Percentiles rank a stretch among this genome's conserved stretches.
phyloP scores from a whole-genome alignment of 345 rosid genomes.

The Gossypium anomalum region DNA sequence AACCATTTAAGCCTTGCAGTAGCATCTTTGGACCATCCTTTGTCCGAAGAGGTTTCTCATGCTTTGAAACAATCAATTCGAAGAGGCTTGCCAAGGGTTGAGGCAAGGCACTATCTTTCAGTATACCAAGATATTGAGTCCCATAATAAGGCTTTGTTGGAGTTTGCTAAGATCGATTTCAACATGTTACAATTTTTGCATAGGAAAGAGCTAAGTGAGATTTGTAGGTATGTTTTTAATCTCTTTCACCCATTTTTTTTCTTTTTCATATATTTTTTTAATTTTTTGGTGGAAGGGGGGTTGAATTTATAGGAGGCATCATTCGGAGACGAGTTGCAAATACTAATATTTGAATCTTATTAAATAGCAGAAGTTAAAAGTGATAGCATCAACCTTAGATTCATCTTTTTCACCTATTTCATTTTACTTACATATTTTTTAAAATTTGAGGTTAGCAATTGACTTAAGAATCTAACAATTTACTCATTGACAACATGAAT shows the following conservation, averaged over 20 bases:
- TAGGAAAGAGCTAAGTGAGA: conserved; percentile 21
- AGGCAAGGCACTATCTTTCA: conserved; percentile 20
- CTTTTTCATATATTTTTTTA: no score
- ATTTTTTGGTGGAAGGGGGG: no score
- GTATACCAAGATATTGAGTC: conserved; percentile 16
- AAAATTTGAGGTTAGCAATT: no score
- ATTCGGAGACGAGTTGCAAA: no score
- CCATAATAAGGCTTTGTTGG: conserved; percentile 11
- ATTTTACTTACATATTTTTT: no score
- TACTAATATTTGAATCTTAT: no score
- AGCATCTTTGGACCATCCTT: background rate
- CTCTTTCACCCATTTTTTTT: background rate
- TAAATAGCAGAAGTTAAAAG: no score
- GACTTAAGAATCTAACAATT: no score
- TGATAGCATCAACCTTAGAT: no score
- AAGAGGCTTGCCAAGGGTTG: conserved; percentile 18
- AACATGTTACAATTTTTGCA: conserved; percentile 26
- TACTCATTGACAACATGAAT: no score
- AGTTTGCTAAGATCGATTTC: conserved; percentile 37
- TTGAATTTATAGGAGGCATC: no score
- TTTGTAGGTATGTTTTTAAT: conserved; percentile 15
- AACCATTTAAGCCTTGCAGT: background rate
- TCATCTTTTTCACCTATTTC: no score
- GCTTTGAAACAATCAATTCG: conserved; percentile 23
- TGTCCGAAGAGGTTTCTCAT: conserved; percentile 19